phyloP scores from a whole-genome alignment of 495 filamentous ascomycete genomes.

The Penicillium ochrochloron region DNA sequence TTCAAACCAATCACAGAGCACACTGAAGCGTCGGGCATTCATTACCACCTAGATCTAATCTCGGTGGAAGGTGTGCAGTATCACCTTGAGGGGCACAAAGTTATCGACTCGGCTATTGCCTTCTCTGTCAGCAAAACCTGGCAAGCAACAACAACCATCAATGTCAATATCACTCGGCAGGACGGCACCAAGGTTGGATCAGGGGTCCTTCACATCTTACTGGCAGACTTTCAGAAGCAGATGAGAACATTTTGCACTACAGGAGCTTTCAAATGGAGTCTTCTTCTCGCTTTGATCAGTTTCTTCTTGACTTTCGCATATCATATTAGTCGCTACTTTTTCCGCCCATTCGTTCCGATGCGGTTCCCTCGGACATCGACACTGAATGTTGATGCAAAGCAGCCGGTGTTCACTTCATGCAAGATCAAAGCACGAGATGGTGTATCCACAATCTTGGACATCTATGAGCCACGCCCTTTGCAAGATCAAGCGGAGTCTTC shows the following conservation, averaged over 20 bases:
- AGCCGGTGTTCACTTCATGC: background rate
- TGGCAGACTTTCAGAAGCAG: slow-evolving; percentile 60
- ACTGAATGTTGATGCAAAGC: background rate
- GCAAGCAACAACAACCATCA: slow-evolving; percentile 66
- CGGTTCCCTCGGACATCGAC: background rate
- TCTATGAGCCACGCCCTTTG: background rate
- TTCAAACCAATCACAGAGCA: background rate
- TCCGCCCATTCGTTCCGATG: background rate
- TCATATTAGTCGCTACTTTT: background rate
- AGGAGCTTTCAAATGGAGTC: background rate
- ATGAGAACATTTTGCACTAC: slow-evolving; percentile 54
- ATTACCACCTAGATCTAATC: slow-evolving; percentile 64
- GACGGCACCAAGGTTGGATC: slow-evolving; percentile 55
- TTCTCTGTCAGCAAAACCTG: slow-evolving; percentile 59
- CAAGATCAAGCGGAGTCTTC: background rate
- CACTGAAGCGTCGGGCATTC: background rate
- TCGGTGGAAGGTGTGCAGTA: slow-evolving; percentile 54
- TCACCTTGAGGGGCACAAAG: slow-evolving; percentile 65
- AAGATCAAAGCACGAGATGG: background rate
- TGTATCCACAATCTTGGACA: background rate
- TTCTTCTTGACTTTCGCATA: background rate
- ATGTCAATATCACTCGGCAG: slow-evolving; percentile 51
- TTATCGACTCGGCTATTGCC: slow-evolving; percentile 62
- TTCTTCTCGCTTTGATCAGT: background rate
- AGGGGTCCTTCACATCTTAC: slow-evolving; percentile 63